Evolutionary conservation across 495 filamentous ascomycete genomes (phyloP).

Genomic region (Tuber borchii): DNA sequence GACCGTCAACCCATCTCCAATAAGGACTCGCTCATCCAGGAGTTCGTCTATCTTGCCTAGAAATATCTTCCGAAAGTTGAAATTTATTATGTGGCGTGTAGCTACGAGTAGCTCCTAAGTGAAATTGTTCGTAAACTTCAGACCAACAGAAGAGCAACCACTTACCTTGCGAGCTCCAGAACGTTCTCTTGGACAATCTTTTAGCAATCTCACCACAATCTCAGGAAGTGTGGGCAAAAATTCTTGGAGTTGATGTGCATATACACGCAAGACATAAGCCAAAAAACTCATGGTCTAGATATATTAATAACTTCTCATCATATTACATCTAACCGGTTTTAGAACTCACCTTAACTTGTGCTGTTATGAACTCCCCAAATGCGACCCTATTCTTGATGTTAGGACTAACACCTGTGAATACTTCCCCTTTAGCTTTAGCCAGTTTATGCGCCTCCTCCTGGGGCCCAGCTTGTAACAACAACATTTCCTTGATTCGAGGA

Average conservation of each 20-base stretch:
- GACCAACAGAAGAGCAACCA: neutral
- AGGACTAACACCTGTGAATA: slow-evolving; percentile 88
- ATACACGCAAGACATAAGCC: slow-evolving; percentile 84
- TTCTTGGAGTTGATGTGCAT: slow-evolving; percentile 78
- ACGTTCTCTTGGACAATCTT: slow-evolving; percentile 90
- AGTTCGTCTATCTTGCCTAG: slow-evolving; percentile 90
- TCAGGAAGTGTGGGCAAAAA: slow-evolving; percentile 82
- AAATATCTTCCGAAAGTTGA: slow-evolving; percentile 95
- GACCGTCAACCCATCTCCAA: slow-evolving; percentile 92
- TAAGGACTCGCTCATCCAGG: slow-evolving; percentile 83
- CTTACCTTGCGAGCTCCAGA: slow-evolving; percentile 71
- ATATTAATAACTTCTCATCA: slow-evolving; percentile 9
- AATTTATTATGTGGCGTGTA: slow-evolving; percentile 97
- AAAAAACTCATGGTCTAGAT: slow-evolving; percentile 86
- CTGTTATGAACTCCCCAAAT: slow-evolving; percentile 95
- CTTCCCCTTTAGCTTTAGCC: slow-evolving; percentile 63
- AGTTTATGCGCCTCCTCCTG: slow-evolving; percentile 87
- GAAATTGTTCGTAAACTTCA: slow-evolving; percentile 13
- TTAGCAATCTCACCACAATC: slow-evolving; percentile 83
- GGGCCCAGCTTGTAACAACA: slow-evolving; percentile 83
- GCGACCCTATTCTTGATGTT: slow-evolving; percentile 90
- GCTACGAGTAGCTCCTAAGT: slow-evolving; percentile 76
- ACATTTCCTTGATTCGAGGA: slow-evolving; percentile 78
- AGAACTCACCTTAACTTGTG: slow-evolving; percentile 68
- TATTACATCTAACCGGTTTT: neutral